Conservation (phyloP, 2,329 filamentous ascomycete genomes). For the Endoconidiophora laricicola region DNA sequence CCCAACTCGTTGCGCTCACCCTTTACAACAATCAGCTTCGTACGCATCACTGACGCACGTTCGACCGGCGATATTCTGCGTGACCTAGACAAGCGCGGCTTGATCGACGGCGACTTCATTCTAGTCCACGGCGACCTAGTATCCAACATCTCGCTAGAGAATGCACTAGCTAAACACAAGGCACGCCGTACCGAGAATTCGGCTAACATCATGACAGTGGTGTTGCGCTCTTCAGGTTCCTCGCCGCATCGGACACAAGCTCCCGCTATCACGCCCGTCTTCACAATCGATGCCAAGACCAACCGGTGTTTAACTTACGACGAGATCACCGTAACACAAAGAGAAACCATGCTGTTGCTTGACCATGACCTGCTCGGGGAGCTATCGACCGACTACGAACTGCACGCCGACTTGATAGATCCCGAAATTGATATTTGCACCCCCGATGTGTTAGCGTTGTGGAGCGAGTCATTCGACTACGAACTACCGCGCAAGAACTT, state of each 20-base stretch:
- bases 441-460: conserved; percentile 81
- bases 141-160: conserved; percentile 73
- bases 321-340: conserved; percentile 58
- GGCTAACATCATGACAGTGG: conserved; percentile 95
- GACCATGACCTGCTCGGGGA: conserved; percentile 65
- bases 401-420: conserved; percentile 79
- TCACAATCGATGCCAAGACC: conserved; percentile 67
- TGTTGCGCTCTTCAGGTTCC: conserved; percentile 61
- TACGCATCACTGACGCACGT: conserved; percentile 66
- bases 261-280: conserved; percentile 60
- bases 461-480: conserved; percentile 97
- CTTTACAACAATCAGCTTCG: conserved; percentile 67
- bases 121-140: conserved; percentile 86
- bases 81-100: conserved; percentile 70
- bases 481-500: conserved; percentile 80
- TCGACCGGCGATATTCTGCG: conserved; percentile 90
- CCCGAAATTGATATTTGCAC: conserved; percentile 96
- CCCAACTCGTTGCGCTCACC: conserved; percentile 38
- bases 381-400: conserved; percentile 55
- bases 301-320: conserved; percentile 86
- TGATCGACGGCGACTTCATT: conserved; percentile 82
- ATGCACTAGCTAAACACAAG: conserved; percentile 60
- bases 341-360: conserved; percentile 49
- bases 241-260: conserved; percentile 60
- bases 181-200: conserved; percentile 69